These are phyloP conservation scores for Acanthamoeba sp. DNA, from an alignment of 208 protist species.

Conservation along the genomic window DNA sequence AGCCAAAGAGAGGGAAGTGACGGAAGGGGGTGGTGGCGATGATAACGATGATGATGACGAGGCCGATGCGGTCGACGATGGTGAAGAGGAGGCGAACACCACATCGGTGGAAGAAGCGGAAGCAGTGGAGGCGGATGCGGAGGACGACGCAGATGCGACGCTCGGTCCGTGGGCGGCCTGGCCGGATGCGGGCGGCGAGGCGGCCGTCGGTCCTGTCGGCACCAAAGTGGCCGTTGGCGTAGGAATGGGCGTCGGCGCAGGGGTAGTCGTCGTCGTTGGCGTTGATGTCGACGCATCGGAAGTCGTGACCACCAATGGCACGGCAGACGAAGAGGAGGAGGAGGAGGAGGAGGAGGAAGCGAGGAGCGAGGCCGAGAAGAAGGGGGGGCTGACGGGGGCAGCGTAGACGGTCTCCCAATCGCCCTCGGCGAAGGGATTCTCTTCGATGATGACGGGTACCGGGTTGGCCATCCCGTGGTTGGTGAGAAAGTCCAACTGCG, in stretches of 20 bases:
- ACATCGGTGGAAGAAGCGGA: neutral
- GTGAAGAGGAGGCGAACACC: no score
- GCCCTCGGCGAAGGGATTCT: constrained; percentile 6
- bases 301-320: no score
- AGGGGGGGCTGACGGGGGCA: neutral
- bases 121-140: neutral
- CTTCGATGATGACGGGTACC: constrained; percentile 17
- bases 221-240: neutral
- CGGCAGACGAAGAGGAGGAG: neutral
- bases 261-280: neutral
- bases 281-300: neutral
- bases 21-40: no score
- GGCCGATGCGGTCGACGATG: neutral
- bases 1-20: no score
- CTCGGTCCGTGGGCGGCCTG: no score
- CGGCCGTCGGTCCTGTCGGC: no score
- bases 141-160: no score
- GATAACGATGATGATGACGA: no score
- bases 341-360: neutral
- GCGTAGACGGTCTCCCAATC: constrained; percentile 19
- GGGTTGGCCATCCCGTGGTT: constrained; percentile 32
- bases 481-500: constrained; percentile 25
- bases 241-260: neutral
- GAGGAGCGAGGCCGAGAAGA: neutral
- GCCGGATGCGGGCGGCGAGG: no score